Percentiles rank a stretch among this genome's conserved stretches.
Conservation (phyloP, 73 alveolate species). For the Tetrahymena elliotti region DNA sequence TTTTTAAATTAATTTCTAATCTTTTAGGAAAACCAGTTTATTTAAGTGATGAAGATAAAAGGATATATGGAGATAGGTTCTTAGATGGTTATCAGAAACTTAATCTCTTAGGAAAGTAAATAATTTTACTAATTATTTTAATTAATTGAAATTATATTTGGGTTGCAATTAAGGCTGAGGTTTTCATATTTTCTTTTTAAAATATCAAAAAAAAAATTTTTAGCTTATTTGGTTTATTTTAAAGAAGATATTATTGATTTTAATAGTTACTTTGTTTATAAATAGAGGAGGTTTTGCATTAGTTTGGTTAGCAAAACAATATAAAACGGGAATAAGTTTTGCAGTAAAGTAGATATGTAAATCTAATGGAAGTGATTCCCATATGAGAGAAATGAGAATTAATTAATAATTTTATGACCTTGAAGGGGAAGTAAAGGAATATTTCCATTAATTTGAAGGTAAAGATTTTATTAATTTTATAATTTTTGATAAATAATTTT, state of each 20-base stretch:
- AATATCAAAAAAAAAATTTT: no score
- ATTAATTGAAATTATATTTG: no score
- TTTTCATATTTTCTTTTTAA: no score
- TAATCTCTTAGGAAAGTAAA: conserved; percentile 44
- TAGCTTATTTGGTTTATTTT: no score
- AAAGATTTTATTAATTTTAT: not conserved
- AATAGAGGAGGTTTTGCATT: conserved; percentile 29
- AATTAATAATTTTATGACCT: not conserved
- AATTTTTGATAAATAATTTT: not conserved
- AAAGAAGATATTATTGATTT: no score
- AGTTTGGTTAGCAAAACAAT: conserved; percentile 17
- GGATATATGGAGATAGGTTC: conserved; percentile 43
- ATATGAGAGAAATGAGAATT: not conserved
- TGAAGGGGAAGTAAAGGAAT: not conserved
- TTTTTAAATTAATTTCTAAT: not conserved
- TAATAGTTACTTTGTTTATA: not conserved
- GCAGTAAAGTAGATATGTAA: not conserved
- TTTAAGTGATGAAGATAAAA: conserved; percentile 45
- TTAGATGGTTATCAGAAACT: conserved; percentile 42
- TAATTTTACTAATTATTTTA: no score
- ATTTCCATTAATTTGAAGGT: not conserved
- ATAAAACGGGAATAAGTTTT: not conserved
- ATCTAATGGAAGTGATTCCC: not conserved
- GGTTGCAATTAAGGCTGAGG: no score
- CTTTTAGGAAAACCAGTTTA: conserved; percentile 35